These are phyloP conservation scores for Leccinum boreale DNA, from an alignment of 768 basidiomycete species.

Conservation along the genomic window DNA sequence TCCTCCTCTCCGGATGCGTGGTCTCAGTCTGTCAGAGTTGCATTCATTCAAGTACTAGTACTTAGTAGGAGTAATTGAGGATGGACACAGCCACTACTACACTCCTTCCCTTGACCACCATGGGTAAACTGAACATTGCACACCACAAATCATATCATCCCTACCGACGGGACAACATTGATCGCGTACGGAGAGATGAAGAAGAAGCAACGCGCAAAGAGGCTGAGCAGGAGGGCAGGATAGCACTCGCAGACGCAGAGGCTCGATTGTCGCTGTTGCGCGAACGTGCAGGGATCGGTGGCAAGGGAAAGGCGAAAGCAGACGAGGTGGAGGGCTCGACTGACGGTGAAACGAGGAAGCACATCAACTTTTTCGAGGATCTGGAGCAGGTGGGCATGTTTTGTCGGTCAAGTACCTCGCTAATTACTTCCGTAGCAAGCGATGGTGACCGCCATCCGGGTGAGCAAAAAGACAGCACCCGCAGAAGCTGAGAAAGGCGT, in stretches of 20 bases:
- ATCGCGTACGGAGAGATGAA: slow-evolving; percentile 74
- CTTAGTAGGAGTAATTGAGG: too few relatives aligned
- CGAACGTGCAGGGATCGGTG: slow-evolving; percentile 50
- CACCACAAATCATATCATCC: slow-evolving; percentile 93
- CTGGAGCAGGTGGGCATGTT: slow-evolving; percentile 56
- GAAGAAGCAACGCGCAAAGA: slow-evolving; percentile 70
- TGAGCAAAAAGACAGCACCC: slow-evolving; percentile 22
- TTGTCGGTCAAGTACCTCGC: background rate
- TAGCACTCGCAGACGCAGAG: slow-evolving; percentile 79
- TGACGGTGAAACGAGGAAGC: slow-evolving; percentile 42
- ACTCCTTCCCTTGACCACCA: slow-evolving; percentile 21
- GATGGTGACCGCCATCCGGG: slow-evolving; percentile 43
- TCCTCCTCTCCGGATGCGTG: too few relatives aligned
- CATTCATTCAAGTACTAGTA: too few relatives aligned
- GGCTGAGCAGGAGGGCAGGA: slow-evolving; percentile 65
- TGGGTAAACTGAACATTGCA: slow-evolving; percentile 87
- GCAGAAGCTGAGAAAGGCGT: too few relatives aligned
- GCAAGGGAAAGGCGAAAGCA: slow-evolving; percentile 36
- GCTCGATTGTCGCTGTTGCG: slow-evolving; percentile 69
- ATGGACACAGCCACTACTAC: background rate
- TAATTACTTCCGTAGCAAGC: slow-evolving; percentile 35
- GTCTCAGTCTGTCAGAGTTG: too few relatives aligned
- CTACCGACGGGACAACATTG: slow-evolving; percentile 81
- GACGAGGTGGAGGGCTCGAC: slow-evolving; percentile 13
- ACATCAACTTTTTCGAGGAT: slow-evolving; percentile 84